Percentiles rank a stretch among this genome's conserved stretches.
These are phyloP conservation scores for Coemansia sp. DNA, from an alignment of 192 early-diverging fungal species.

Conservation along the genomic window DNA sequence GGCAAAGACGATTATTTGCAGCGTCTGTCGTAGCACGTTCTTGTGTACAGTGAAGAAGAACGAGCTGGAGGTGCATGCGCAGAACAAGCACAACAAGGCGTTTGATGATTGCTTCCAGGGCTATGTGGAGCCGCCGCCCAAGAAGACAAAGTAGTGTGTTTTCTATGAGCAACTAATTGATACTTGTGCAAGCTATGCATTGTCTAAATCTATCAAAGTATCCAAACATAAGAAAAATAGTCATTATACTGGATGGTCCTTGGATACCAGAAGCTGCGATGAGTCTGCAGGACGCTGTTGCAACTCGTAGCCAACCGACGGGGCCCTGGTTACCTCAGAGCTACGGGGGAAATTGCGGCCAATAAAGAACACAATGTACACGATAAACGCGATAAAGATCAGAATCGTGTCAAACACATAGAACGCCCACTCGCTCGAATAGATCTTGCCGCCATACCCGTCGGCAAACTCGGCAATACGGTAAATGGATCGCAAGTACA, in stretches of 20 bases:
- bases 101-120: not conserved
- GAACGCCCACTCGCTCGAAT: constrained; percentile 53
- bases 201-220: no score
- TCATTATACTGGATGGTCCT: no score
- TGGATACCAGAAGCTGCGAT: no score
- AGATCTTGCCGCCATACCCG: constrained; percentile 42
- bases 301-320: not conserved
- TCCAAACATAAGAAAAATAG: no score
- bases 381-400: constrained; percentile 43
- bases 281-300: no score
- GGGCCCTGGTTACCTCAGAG: not conserved
- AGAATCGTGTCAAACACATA: constrained; percentile 54
- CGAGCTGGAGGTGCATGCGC: not conserved
- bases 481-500: constrained; percentile 52
- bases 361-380: constrained; percentile 41
- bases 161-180: no score
- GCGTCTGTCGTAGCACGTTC: not conserved
- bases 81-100: not conserved
- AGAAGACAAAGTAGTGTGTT: not conserved
- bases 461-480: constrained; percentile 54
- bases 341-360: constrained; percentile 21
- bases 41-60: constrained; percentile 9
- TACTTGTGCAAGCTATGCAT: no score
- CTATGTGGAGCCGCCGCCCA: not conserved
- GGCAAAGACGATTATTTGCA: constrained; percentile 1